phyloP scores from a whole-genome alignment of 164 flowering plant genomes.

The Sextonia rubra region DNA sequence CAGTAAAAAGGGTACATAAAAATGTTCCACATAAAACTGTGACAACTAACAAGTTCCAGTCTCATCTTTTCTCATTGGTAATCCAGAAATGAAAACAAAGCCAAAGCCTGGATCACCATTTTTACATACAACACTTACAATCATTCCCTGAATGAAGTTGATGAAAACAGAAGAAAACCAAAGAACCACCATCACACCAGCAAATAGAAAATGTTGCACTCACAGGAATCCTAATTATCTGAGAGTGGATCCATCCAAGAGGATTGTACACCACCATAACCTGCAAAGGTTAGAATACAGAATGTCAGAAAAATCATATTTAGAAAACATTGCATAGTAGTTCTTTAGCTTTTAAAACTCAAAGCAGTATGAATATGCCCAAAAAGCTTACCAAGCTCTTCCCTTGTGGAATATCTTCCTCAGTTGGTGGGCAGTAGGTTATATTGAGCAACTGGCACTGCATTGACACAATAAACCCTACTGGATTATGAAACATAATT shows the following conservation, averaged over 20 bases:
- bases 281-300: conserved; percentile 29
- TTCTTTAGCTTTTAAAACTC: not conserved
- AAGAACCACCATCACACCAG: not conserved
- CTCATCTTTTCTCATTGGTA: too few relatives aligned
- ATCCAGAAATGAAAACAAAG: not conserved
- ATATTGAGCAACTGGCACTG: conserved; percentile 84
- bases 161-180: not conserved
- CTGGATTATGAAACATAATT: not conserved
- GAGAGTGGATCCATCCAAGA: conserved; percentile 78
- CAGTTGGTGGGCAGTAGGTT: conserved; percentile 84
- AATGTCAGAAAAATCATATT: not conserved
- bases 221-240: conserved; percentile 70
- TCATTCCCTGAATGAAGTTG: not conserved
- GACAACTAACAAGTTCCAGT: too few relatives aligned
- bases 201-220: conserved; percentile 20
- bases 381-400: conserved; percentile 57
- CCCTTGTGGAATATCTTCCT: conserved; percentile 49
- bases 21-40: not conserved
- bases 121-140: not conserved
- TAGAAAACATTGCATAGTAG: not conserved
- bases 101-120: not conserved
- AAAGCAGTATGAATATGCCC: not conserved
- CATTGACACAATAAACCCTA: not conserved
- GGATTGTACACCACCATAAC: conserved; percentile 86
- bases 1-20: not conserved